Percentiles rank a stretch among this genome's conserved stretches.
These are phyloP conservation scores for Colletotrichum tropicale DNA, from an alignment of 2,329 filamentous ascomycete species.

Conservation along the genomic window DNA sequence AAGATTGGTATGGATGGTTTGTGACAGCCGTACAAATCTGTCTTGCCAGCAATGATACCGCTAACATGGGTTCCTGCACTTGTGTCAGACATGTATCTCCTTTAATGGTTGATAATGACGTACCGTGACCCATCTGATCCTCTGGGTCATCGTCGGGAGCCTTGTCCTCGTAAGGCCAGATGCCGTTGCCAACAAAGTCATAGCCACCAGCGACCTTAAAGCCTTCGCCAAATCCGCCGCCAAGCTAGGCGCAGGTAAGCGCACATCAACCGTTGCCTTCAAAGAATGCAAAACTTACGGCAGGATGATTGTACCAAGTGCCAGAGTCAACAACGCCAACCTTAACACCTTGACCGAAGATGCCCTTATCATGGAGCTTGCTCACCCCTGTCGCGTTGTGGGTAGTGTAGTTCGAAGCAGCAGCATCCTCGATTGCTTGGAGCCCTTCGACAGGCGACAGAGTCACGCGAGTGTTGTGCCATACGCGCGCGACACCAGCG, in stretches of 20 bases:
- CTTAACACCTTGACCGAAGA: conserved; percentile 39
- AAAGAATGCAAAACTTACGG: conserved; percentile 24
- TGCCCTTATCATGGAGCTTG: conserved; percentile 38
- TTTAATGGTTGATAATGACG: background rate
- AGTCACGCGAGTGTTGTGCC: conserved; percentile 25
- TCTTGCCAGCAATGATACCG: conserved; percentile 33
- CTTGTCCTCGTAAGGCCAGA: conserved; percentile 22
- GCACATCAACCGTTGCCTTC: fast-evolving
- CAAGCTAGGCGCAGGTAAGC: conserved; percentile 34
- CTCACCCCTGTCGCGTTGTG: conserved; percentile 43
- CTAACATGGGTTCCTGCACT: conserved; percentile 40
- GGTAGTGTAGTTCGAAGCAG: conserved; percentile 34
- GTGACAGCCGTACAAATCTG: conserved; percentile 12
- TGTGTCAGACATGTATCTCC: background rate
- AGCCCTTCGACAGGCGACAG: background rate
- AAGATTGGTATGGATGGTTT: too few relatives aligned
- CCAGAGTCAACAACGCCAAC: conserved; percentile 44
- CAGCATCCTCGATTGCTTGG: background rate
- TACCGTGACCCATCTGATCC: conserved; percentile 30
- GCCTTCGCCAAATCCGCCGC: conserved; percentile 50
- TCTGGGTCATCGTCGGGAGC: conserved; percentile 25
- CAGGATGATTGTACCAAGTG: conserved; percentile 41
- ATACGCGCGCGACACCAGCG: conserved; percentile 40
- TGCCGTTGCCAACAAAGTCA: conserved; percentile 46
- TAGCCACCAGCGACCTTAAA: conserved; percentile 48